phyloP scores from a whole-genome alignment of 768 basidiomycete genomes.

The Sistotremastrum niveocremeum region DNA sequence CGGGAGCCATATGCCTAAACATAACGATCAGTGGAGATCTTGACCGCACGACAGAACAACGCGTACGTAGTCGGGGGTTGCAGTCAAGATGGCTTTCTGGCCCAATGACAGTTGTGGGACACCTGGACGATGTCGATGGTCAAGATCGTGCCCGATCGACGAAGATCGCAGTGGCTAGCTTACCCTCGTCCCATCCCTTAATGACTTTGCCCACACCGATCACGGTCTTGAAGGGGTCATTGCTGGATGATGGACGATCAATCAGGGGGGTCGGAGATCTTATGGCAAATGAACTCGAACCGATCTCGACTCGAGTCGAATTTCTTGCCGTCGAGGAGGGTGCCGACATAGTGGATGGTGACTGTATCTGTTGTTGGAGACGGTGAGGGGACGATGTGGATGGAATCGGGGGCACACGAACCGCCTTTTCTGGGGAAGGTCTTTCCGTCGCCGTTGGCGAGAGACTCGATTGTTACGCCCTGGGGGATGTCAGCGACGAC shows the following conservation, averaged over 20 bases:
- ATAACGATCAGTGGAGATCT: slow-evolving; percentile 1
- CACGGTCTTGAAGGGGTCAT: slow-evolving; percentile 45
- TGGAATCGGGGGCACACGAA: slow-evolving; percentile 22
- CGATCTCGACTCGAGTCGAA: slow-evolving; percentile 74
- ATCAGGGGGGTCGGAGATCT: slow-evolving; percentile 1
- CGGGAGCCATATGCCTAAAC: slow-evolving; percentile 55
- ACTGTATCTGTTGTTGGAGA: slow-evolving; percentile 41
- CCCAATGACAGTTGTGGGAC: slow-evolving; percentile 68
- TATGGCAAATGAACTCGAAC: slow-evolving; percentile 24
- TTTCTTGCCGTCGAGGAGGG: slow-evolving; percentile 40
- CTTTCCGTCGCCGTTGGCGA: slow-evolving; percentile 47
- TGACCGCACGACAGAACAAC: slow-evolving; percentile 3
- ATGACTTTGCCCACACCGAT: slow-evolving; percentile 79
- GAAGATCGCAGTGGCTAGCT: slow-evolving; percentile 14
- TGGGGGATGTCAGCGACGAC: slow-evolving; percentile 15
- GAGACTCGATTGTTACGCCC: slow-evolving; percentile 57
- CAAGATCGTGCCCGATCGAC: slow-evolving; percentile 9
- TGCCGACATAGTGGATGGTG: slow-evolving; percentile 70
- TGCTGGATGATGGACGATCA: slow-evolving; percentile 23
- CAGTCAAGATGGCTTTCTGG: slow-evolving; percentile 52
- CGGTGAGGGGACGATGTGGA: neutral
- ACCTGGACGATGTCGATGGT: slow-evolving; percentile 28
- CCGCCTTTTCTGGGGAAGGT: slow-evolving; percentile 60
- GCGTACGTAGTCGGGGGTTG: slow-evolving; percentile 69
- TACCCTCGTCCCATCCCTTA: slow-evolving; percentile 85